Evolutionary conservation across 202 grass and related monocot genomes (phyloP), one percentile per base, ranked within the genome.

Genomic region (Dendrocalamus latiflorus): DNA sequence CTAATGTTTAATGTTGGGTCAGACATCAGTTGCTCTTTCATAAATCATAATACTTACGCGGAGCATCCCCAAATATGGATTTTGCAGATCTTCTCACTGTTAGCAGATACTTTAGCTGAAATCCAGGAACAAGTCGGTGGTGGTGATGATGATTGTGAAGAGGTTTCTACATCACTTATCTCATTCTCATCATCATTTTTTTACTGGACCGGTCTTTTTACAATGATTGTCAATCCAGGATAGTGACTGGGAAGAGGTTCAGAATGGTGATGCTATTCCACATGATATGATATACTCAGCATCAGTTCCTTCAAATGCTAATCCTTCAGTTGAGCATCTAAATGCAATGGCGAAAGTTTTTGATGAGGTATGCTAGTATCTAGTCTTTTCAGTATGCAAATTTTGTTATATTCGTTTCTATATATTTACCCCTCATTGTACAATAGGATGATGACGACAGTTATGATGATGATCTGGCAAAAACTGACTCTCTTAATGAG

Each of bases 321-420:
- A 83, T 83, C 92, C 85, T 2, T 90, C 90, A 68, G 56, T 90
- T 61, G 85, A 98, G 82, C 91, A 93, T 75, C 86, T 98, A 65
- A 87, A 95, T 83, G 89, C 90, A 47, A 91, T 95, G 90, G 95
- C 91, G 5, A 95, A 95, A 86, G 87, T 94, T 49, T 91, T 95
- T 75, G 90, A 95, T 53, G 89, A 95, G 87, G 95, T 95, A 60
- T 58, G 78, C 67, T 61, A 66, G 45, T 44, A 79, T 49, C 6
- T 25, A 24, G 24, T 73, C 57, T 61, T 71, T 41, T 13, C 28
- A 49, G 1, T 33, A 78, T 64, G 42, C 41, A 62, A 12, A 4
- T 81, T 72, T 66, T 78, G 5, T 38, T 20, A 59, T 78, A 47
- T 79, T 68, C 63, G 45, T 57, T 73, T 54, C n/a, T 69, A 13